Evolutionary conservation across 306 rosid genomes (phyloP), one percentile per base, ranked within the genome.

Genomic region (Trifolium repens): DNA sequence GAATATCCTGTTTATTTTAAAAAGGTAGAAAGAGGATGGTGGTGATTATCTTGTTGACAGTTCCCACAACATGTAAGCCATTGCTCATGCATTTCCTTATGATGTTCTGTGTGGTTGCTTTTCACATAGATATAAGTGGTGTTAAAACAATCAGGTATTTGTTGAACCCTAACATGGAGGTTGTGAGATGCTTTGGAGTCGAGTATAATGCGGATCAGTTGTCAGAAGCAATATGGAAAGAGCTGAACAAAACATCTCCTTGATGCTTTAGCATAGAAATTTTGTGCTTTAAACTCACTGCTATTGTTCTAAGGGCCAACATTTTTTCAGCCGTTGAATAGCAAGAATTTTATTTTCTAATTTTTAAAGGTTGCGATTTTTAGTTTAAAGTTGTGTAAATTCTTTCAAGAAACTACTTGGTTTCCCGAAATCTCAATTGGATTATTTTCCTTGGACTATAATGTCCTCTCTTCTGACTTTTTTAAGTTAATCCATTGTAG

Each of bases 41-140:
- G 87, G 76, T 57, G 98, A 94, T 82, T 94, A 94, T 85, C 98
- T 94, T 58, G 89, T 91, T 44, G 98, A 94, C 60, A 82, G 88
- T 80, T 89, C 96, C 47, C 98, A 94, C 76, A 88, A 73, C 86
- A 88, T 91, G 98, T 94, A 90, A 83, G 93, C 68, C 24, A 59
- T 26, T 61, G 42, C 32, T 80, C 73, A 10, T 32, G 10, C 34
- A 14, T 37, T 17, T 52, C 26, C 43, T 65, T 72, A 24, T 14
- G 8, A 24, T 10, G 19, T 39, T 71, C 57, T 65, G 22, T 15
- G 8, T 49, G 77, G 9, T 67, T 72, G 59, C 83, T 59, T 65
- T 71, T 55, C 16, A 81, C 65, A 37, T 67, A 80, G 53, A 19
- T 64, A 50, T 55, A 79, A 68, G 27, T 34, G 58, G 2, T 73